A percentile compares a stretch with the other conserved stretches of the same genome.
Evolutionary conservation across 2,329 filamentous ascomycete species (phyloP).

Genomic region (Teratosphaeria viscida): DNA sequence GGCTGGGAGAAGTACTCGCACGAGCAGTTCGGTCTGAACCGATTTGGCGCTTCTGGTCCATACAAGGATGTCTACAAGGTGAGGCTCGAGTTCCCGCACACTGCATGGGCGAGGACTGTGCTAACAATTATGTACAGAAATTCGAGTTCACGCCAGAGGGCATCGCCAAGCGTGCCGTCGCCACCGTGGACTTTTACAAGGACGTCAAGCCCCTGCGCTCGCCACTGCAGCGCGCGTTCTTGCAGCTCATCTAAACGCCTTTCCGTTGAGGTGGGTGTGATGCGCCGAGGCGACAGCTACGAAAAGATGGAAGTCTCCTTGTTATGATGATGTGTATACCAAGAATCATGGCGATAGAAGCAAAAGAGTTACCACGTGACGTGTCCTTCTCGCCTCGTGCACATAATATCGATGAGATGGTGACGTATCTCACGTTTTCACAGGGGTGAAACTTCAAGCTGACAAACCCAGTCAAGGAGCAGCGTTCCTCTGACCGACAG

Average conservation of each 20-base stretch:
- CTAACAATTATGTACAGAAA: slow-evolving; percentile 52
- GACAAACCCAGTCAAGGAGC: too few relatives aligned
- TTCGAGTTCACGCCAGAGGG: slow-evolving; percentile 99
- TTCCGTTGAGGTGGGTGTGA: not conserved
- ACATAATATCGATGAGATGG: too few relatives aligned
- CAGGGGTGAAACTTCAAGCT: too few relatives aligned
- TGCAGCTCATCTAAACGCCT: slow-evolving; percentile 71
- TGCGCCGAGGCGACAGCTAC: not conserved
- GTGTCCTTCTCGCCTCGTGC: too few relatives aligned
- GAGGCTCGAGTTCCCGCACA: slow-evolving; percentile 14
- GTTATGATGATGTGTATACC: not conserved
- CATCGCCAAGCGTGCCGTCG: slow-evolving; percentile 84
- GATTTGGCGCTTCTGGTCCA: slow-evolving; percentile 92
- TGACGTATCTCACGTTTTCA: too few relatives aligned
- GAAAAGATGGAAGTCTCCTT: slow-evolving; percentile 44
- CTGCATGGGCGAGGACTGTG: slow-evolving; percentile 18
- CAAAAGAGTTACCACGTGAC: not conserved
- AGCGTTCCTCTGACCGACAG: too few relatives aligned
- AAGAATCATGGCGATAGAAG: not conserved
- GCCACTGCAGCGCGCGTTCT: slow-evolving; percentile 92
- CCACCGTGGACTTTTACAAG: slow-evolving; percentile 97
- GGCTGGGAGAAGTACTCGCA: slow-evolving; percentile 99
- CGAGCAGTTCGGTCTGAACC: slow-evolving; percentile 98
- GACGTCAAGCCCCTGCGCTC: slow-evolving; percentile 77
- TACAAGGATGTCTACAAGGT: slow-evolving; percentile 97